Base-by-base conservation (phyloP, 2,329 filamentous ascomycete species). In the Fusarium sp. region DNA sequence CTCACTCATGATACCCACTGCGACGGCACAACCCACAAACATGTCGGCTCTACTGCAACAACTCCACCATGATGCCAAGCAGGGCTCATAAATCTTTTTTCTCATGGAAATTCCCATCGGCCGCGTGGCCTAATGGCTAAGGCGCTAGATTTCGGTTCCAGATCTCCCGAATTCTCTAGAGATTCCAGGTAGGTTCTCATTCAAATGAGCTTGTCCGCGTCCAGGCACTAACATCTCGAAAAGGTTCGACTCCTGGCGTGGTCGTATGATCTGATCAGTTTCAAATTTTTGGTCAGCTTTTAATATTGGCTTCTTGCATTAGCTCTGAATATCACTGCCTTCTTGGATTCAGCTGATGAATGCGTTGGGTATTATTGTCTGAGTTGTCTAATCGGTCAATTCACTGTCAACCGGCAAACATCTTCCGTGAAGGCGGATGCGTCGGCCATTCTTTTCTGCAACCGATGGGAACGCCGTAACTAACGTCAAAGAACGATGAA, bases 171-270 rank as follows among this genome's bases (percentile, higher is more conserved):
- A 64, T 36, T 64, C 72, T 74, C 72, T 73, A 72, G 68, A 74
- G 70, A 75, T 74, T 75, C 72, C 72, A 74, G 73, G 62, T 68
- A 62, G 53, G 70, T 62, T 53, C 12, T 31, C 25, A 20, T 54
- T 42, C 27, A 42, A 29, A 20, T 17, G 10, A 38, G 6, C 22
- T 33, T 39, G n/a, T n/a, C 20, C 17, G 12, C 52, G 7, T n/a
- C 4, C n/a, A 45, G 27, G 5, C 46, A 49, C 52, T 71, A 69
- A 65, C 60, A 66, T 8, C 20, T 29, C 11, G 6, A 49, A 50
- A 60, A 73, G 67, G 70, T 73, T 75, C 70, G 73, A 75, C 61
- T 73, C 73, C 72, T 75, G 72, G 72, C 73, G 70, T 73, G 73
- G 72, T 75, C 71, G 71, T 39, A 63, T 59, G 50, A 53, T 62